Conservation (phyloP, 805 yeast genomes). For the Sungouiella blattae region DNA sequence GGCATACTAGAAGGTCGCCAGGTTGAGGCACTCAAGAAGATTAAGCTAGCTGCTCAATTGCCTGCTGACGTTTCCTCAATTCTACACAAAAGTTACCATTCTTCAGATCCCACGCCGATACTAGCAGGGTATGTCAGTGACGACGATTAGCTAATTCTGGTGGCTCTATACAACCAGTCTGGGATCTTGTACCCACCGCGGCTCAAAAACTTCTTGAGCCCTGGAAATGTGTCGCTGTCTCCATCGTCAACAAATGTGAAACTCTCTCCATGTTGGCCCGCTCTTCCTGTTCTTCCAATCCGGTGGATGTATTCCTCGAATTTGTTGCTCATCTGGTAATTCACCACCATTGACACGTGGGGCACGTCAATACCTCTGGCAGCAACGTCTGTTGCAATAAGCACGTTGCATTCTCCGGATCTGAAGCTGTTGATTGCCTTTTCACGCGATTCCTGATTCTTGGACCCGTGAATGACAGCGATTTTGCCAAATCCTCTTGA, state of each 20-base stretch:
- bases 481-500: slow-evolving; percentile 38
- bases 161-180: slow-evolving; percentile 18
- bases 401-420: slow-evolving; percentile 50
- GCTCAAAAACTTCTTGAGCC: slow-evolving; percentile 47
- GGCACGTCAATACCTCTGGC: slow-evolving; percentile 95
- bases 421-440: slow-evolving; percentile 61
- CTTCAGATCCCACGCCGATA: too few species aligned
- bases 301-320: slow-evolving; percentile 88
- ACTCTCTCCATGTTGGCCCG: slow-evolving; percentile 77
- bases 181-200: slow-evolving; percentile 29
- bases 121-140: slow-evolving; percentile 1
- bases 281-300: slow-evolving; percentile 96
- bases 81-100: too few species aligned
- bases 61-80: too few species aligned
- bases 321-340: slow-evolving; percentile 75
- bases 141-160: not conserved
- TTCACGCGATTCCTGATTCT: slow-evolving; percentile 82
- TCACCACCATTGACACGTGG: slow-evolving; percentile 77
- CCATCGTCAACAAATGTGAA: slow-evolving; percentile 64
- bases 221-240: slow-evolving; percentile 51
- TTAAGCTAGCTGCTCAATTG: too few species aligned
- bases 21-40: too few species aligned
- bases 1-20: too few species aligned
- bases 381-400: slow-evolving; percentile 93
- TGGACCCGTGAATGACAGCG: slow-evolving; percentile 80